phyloP scores from a whole-genome alignment of 2,329 filamentous ascomycete species.

The Aspergillus persii region DNA sequence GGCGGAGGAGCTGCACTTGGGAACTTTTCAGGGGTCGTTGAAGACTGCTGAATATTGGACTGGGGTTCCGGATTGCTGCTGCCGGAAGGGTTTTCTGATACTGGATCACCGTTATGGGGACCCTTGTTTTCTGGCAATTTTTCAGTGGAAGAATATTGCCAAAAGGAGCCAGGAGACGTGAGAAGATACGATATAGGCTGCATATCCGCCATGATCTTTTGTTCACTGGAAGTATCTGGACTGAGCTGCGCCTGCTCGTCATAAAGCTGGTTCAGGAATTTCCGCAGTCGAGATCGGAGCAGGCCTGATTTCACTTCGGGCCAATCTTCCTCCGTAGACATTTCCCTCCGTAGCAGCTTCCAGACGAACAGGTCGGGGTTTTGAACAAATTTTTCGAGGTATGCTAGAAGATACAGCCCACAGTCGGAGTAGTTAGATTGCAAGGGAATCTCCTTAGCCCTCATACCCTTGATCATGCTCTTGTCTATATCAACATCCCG shows the following conservation, averaged over 20 bases:
- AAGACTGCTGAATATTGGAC: not conserved
- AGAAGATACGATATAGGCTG: conserved; percentile 34
- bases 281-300: conserved; percentile 65
- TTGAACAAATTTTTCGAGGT: conserved; percentile 76
- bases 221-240: conserved; percentile 37
- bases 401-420: conserved; percentile 80
- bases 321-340: conserved; percentile 57
- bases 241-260: conserved; percentile 50
- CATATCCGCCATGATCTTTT: conserved; percentile 31
- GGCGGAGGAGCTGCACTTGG: not conserved
- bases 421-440: conserved; percentile 89
- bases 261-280: conserved; percentile 64
- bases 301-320: conserved; percentile 52
- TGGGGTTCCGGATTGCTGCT: not conserved
- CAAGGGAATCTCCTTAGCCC: conserved; percentile 70
- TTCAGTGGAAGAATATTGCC: not conserved
- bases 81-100: not conserved
- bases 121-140: not conserved
- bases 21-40: not conserved
- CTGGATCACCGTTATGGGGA: not conserved
- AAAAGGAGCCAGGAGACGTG: conserved; percentile 12
- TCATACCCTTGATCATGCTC: conserved; percentile 59
- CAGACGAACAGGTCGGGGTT: conserved; percentile 69
- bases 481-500: conserved; percentile 48
- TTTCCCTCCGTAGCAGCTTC: conserved; percentile 64